phyloP scores from a whole-genome alignment of 495 filamentous ascomycete genomes.

The Daldinia childiae region DNA sequence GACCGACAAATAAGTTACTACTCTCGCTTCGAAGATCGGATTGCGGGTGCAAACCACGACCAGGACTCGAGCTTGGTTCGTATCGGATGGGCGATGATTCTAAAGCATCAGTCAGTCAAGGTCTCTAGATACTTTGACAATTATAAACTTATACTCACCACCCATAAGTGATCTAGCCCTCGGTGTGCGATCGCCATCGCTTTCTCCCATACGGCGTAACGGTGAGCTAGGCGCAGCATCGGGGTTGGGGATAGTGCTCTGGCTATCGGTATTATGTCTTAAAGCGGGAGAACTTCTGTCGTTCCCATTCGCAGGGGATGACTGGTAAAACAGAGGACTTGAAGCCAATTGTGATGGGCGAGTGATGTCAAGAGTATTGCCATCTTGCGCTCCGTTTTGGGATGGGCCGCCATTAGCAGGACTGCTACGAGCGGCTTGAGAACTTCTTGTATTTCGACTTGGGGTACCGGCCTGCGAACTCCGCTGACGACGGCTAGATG shows the following conservation, averaged over 20 bases:
- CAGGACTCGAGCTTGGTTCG: constrained; percentile 84
- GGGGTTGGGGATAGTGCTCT: constrained; percentile 63
- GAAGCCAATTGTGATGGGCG: constrained; percentile 65
- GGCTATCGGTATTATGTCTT: constrained; percentile 63
- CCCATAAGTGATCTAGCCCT: constrained; percentile 69
- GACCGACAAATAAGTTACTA: constrained; percentile 85
- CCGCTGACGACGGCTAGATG: constrained; percentile 62
- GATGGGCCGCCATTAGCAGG: constrained; percentile 57
- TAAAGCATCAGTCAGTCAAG: constrained; percentile 48
- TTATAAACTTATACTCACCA: constrained; percentile 59
- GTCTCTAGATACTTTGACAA: neutral
- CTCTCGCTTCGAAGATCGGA: constrained; percentile 78
- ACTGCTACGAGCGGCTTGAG: constrained; percentile 61
- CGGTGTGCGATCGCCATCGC: constrained; percentile 72
- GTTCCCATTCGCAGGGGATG: constrained; percentile 69
- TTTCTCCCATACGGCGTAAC: constrained; percentile 60
- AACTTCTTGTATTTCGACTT: constrained; percentile 60
- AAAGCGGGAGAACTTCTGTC: constrained; percentile 59
- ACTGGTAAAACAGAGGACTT: constrained; percentile 85
- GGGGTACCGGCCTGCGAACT: constrained; percentile 67
- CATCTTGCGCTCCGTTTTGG: constrained; percentile 54
- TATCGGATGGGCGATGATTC: constrained; percentile 94
- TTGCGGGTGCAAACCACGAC: constrained; percentile 65
- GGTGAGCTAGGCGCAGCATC: constrained; percentile 73
- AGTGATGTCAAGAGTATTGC: constrained; percentile 56